These are phyloP conservation scores for Fraxinus velutina DNA, from an alignment of 305 asterid genomes.

Conservation along the genomic window DNA sequence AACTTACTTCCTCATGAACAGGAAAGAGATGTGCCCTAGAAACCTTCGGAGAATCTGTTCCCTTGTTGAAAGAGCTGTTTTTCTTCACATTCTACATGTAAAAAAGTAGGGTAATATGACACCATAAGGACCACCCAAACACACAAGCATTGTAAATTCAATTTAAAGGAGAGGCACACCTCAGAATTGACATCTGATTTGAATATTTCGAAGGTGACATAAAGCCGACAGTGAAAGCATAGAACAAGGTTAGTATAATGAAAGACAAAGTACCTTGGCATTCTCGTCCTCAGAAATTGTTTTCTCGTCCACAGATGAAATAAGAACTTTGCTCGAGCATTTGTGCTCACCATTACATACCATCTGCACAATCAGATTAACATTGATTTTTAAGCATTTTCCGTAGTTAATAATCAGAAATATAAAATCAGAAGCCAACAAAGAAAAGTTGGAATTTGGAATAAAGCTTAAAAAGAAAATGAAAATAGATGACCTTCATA, in stretches of 20 bases:
- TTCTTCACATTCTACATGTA: constrained; percentile 37
- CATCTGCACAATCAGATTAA: constrained; percentile 49
- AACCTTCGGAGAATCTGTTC: constrained; percentile 34
- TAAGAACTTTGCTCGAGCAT: constrained; percentile 44
- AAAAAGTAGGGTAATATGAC: constrained; percentile 7
- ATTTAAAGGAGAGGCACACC: background rate
- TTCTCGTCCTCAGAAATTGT: constrained; percentile 60
- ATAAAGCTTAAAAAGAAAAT: background rate
- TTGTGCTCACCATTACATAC: constrained; percentile 81
- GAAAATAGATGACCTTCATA: constrained; percentile 60
- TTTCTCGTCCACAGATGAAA: constrained; percentile 59
- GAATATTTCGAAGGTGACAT: background rate
- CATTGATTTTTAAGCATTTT: constrained; percentile 24
- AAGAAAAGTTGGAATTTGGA: background rate
- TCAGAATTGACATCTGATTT: background rate
- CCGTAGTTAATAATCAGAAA: background rate
- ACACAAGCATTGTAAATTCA: background rate
- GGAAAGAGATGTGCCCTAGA: constrained; percentile 43
- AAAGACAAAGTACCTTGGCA: constrained; percentile 44
- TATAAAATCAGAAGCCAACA: background rate
- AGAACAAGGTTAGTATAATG: constrained; percentile 1
- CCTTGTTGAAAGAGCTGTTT: constrained; percentile 41
- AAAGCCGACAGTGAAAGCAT: background rate
- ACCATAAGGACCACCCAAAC: background rate
- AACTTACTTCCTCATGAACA: constrained; percentile 60